Conservation (phyloP, 345 rosid genomes). For the Iberis pinnata region DNA sequence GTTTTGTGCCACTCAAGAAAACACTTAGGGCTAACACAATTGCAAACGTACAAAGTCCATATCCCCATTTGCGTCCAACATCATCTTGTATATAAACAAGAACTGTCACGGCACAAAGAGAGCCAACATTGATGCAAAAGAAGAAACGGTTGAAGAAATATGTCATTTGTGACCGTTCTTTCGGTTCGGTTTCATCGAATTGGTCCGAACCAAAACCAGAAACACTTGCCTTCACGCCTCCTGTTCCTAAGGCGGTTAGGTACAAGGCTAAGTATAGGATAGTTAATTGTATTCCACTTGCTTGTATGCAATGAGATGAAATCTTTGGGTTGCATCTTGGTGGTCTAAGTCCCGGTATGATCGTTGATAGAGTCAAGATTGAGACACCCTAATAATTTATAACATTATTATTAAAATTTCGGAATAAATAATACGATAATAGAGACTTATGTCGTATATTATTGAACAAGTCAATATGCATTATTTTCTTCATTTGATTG, state of each 20-base stretch:
- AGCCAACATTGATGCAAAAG: slow-evolving; percentile 77
- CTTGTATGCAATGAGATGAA: slow-evolving; percentile 46
- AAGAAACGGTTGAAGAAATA: slow-evolving; percentile 92
- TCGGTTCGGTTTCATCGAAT: slow-evolving; percentile 63
- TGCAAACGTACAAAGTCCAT: slow-evolving; percentile 73
- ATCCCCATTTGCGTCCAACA: slow-evolving; percentile 81
- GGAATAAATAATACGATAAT: neutral
- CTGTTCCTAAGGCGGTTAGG: slow-evolving; percentile 82
- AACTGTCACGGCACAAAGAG: slow-evolving; percentile 71
- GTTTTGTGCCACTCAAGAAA: slow-evolving; percentile 69
- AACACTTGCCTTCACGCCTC: slow-evolving; percentile 91
- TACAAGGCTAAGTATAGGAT: slow-evolving; percentile 71
- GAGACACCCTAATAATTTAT: slow-evolving; percentile 62
- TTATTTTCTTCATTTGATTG: slow-evolving; percentile 5
- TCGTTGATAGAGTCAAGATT: slow-evolving; percentile 67
- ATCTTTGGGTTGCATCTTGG: slow-evolving; percentile 47
- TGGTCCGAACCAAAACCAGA: slow-evolving; percentile 97
- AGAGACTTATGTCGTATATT: slow-evolving; percentile 7
- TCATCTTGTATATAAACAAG: slow-evolving; percentile 89
- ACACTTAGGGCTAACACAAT: slow-evolving; percentile 48
- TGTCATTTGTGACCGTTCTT: slow-evolving; percentile 59
- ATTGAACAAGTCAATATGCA: slow-evolving; percentile 7
- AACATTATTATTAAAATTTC: neutral
- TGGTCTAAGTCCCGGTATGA: slow-evolving; percentile 70
- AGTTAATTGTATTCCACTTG: slow-evolving; percentile 49